These are phyloP conservation scores for Platanus orientalis DNA, from an alignment of 164 flowering plant species.

Conservation along the genomic window DNA sequence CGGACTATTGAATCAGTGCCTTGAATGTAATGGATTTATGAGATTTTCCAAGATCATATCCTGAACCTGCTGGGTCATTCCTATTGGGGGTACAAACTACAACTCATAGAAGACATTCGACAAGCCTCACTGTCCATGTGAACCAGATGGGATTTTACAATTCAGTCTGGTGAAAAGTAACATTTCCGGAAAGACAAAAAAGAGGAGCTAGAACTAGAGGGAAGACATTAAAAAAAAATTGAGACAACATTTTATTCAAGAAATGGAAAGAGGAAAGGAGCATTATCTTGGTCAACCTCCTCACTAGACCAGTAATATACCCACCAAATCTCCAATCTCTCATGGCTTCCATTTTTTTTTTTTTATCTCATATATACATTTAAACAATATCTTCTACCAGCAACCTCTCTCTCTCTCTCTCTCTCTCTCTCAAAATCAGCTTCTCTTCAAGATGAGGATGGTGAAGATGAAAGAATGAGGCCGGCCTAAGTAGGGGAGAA, in stretches of 20 bases:
- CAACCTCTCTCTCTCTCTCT: slow-evolving; percentile 26
- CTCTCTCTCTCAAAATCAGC: slow-evolving; percentile 12
- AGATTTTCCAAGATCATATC: too few relatives aligned
- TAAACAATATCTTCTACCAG: slow-evolving; percentile 35
- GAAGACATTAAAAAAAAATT: slow-evolving; percentile 9
- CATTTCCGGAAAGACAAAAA: too few relatives aligned
- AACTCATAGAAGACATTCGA: too few relatives aligned
- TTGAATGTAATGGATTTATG: too few relatives aligned
- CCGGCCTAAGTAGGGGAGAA: slow-evolving; percentile 17
- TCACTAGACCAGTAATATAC: slow-evolving; percentile 38
- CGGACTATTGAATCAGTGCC: too few relatives aligned
- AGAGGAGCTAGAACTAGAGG: too few relatives aligned
- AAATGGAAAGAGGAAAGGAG: slow-evolving; percentile 28
- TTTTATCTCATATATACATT: slow-evolving; percentile 40
- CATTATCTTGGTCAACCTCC: slow-evolving; percentile 28
- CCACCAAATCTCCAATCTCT: slow-evolving; percentile 26
- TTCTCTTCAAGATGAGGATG: slow-evolving; percentile 12
- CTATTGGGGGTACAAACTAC: too few relatives aligned
- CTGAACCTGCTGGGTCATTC: too few relatives aligned
- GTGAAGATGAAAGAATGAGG: slow-evolving; percentile 34
- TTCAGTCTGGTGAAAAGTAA: too few relatives aligned
- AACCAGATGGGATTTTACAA: too few relatives aligned
- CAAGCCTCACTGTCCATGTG: too few relatives aligned
- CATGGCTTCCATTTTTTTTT: slow-evolving; percentile 29
- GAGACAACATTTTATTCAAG: slow-evolving; percentile 33